Conservation (phyloP, 139 green algal species). For the Microglena sp. region DNA sequence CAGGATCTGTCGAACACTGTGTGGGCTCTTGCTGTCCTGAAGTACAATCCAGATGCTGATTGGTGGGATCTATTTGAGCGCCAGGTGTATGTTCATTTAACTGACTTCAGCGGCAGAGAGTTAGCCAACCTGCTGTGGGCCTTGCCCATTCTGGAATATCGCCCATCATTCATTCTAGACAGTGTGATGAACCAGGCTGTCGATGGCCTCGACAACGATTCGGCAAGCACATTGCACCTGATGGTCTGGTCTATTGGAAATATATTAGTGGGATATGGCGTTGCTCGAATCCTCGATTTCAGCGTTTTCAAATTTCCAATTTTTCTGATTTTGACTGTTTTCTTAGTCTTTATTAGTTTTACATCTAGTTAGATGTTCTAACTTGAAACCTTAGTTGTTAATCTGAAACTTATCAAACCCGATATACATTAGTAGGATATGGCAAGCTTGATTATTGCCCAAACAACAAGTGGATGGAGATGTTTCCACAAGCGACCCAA, state of each 20-base stretch:
- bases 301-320: no score
- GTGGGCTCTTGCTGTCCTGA: conserved; percentile 32
- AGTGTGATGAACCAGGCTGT: conserved; percentile 16
- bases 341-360: no score
- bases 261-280: no score
- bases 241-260: conserved; percentile 29
- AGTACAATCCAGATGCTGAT: conserved; percentile 22
- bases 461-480: conserved; percentile 22
- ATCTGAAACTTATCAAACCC: no score
- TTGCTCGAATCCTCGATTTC: no score
- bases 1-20: conserved; percentile 37
- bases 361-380: no score
- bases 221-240: conserved; percentile 19
- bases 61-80: conserved; percentile 38
- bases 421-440: no score
- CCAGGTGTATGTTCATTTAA: conserved; percentile 24
- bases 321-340: no score
- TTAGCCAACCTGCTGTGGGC: conserved; percentile 35
- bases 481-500: no score
- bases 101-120: conserved; percentile 26
- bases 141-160: conserved; percentile 24
- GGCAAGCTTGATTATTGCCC: conserved; percentile 26
- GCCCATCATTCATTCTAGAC: conserved; percentile 10
- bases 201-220: conserved; percentile 17
- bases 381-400: no score